Evolutionary conservation across 495 filamentous ascomycete genomes (phyloP), one percentile per base, ranked within the genome.

Genomic region (Aspergillus kassunensis): DNA sequence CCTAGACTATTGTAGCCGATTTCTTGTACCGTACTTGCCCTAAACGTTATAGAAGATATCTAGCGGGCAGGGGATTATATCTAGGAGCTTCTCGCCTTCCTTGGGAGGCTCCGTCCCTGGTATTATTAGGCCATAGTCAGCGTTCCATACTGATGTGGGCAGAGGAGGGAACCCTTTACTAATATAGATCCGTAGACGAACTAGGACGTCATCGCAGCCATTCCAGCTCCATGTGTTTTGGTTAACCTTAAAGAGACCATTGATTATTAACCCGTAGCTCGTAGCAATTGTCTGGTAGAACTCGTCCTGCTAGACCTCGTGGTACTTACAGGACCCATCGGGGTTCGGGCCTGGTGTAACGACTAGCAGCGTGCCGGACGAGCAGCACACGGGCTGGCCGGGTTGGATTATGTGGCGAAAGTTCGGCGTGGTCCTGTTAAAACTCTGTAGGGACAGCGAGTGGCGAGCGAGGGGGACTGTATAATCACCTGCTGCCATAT

Each of bases 191-290:
- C 10, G 39, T 56, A 29, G 0, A 20, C 37, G 15, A 20, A 20
- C 16, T 8, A 8, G 7, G 37, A 80, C 53, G 6, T 47, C 42
- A 55, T n/a, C n/a, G n/a, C 79, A 82, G 31, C 72, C 74, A 16
- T 37, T 55, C 74, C 75, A 81, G 24, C 65, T 76, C 75, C 76
- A 80, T 4, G 55, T 71, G 9, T 62, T 45, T n/a, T 59, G 58
- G 60, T 74, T 74, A 57, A 61, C 66, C 6, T 49, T 53, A n/a
- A 64, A 44, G 4, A 74, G 34, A 4, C 71, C 60, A 12, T 49
- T 37, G 1, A 47, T 45, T 15, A 67, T 67, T 2, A 80, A 19
- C 23, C 59, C 37, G 37, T 41, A 33, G 30, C 30, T 33, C 13
- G 30, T 11, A 11, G 30, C 30, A 33, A 33, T 33, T 33, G 30